Evolutionary conservation across 2,329 filamentous ascomycete genomes (phyloP), one percentile per base, ranked within the genome.

Genomic region (Aspergillus felis): DNA sequence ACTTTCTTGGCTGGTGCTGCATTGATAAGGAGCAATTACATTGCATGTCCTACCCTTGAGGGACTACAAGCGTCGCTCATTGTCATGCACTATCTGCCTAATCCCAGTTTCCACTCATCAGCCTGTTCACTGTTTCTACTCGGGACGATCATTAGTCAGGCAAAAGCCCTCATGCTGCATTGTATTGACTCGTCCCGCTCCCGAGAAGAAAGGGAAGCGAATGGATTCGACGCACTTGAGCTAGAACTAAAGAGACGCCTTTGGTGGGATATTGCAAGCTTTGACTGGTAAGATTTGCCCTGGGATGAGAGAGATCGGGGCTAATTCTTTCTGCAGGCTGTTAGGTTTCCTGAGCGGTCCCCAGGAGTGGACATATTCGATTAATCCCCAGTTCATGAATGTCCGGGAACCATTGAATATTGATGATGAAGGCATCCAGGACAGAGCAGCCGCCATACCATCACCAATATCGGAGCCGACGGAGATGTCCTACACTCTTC

Each of bases 401-500:
- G 74, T 79, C 28, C 68, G 73, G 1, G 60, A 67, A 28, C 78
- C 77, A 1, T 65, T 72, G 1, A 80, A 81, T 52, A 64, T 79
- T 12, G 71, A 76, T 25, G 76, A 79, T 49, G 66, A 69, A 1
- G 70, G 75, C 5, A 67, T 81, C 2, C 58, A 58, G 25, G 51
- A 25, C 32, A 52, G n/a, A 24, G 65, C 58, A 28, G 57, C 7
- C 51, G 61, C 64, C 3, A 62, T 66, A 5, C 61, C 67, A 4
- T 57, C 61, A 20, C 71, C 77, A 1, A 52, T 70, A 0, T 66
- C 68, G 2, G 67, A 72, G 14, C 76, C 77, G 8, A 80, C 78
- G 0, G 64, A 67, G 12, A 79, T 79, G 75, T 76, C 76, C 6
- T 81, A 79, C 56, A 76, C 74, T 25, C 64, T 80, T 4, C 68